Percentiles rank a stretch among this genome's conserved stretches.
Conservation (phyloP, 2,329 filamentous ascomycete genomes). For the Didymella sp. region DNA sequence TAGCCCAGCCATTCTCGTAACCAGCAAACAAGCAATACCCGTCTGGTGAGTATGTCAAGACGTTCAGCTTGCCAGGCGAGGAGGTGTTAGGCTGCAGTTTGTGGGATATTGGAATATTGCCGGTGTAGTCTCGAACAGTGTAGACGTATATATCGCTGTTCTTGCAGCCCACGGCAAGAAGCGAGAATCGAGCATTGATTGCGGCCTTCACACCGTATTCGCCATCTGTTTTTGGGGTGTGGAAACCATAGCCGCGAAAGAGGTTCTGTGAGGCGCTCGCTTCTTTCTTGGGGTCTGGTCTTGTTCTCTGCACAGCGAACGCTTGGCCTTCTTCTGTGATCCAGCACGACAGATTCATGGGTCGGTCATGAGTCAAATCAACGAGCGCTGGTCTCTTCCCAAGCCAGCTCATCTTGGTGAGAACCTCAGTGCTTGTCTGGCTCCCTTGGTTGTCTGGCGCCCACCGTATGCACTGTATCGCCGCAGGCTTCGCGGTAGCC, state of each 20-base stretch:
- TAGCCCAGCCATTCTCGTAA: constrained; percentile 91
- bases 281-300: constrained; percentile 44
- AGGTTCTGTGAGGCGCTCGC: constrained; percentile 66
- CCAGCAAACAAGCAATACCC: constrained; percentile 96
- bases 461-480: constrained; percentile 98
- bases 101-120: constrained; percentile 89
- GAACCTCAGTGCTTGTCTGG: constrained; percentile 88
- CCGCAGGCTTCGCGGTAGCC: constrained; percentile 86
- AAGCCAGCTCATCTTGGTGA: constrained; percentile 86
- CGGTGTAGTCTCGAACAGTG: constrained; percentile 88
- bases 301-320: constrained; percentile 83
- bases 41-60: constrained; percentile 87
- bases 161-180: constrained; percentile 84
- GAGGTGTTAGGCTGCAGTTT: constrained; percentile 75
- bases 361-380: constrained; percentile 91
- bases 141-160: constrained; percentile 88
- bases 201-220: constrained; percentile 74
- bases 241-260: constrained; percentile 92
- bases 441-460: constrained; percentile 79
- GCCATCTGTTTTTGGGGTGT: constrained; percentile 67
- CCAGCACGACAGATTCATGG: constrained; percentile 96
- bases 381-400: constrained; percentile 76
- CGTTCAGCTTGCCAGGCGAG: constrained; percentile 73
- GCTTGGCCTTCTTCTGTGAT: constrained; percentile 85
- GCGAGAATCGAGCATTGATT: constrained; percentile 93